Percentiles rank a stretch among this genome's conserved stretches.
Conservation (phyloP, 768 basidiomycete genomes). For the Scleroderma citrinum region DNA sequence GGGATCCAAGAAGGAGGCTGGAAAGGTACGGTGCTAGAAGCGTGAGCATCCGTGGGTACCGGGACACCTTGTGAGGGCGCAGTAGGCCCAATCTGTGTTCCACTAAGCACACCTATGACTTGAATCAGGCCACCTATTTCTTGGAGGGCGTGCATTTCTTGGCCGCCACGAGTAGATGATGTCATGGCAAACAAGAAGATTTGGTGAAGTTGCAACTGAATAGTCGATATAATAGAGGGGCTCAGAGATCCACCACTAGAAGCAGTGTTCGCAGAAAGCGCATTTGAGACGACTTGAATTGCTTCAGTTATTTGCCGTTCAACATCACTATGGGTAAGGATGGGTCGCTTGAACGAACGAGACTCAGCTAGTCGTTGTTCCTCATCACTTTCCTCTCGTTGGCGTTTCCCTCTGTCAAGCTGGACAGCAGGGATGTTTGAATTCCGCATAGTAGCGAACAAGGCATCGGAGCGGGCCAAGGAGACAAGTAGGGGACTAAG, state of each 20-base stretch:
- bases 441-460: constrained; percentile 61
- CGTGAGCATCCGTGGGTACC: constrained; percentile 12
- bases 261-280: constrained; percentile 35
- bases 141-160: constrained; percentile 53
- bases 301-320: constrained; percentile 56
- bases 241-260: constrained; percentile 41
- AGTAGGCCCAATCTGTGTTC: constrained; percentile 56
- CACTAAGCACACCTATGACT: constrained; percentile 74
- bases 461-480: constrained; percentile 56
- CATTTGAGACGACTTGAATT: constrained; percentile 47
- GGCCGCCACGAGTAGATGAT: constrained; percentile 49
- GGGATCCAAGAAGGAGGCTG: constrained; percentile 27
- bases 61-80: constrained; percentile 30
- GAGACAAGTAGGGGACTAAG: constrained; percentile 59
- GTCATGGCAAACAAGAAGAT: constrained; percentile 76
- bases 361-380: constrained; percentile 22
- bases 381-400: constrained; percentile 49
- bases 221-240: constrained; percentile 57
- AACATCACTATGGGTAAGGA: constrained; percentile 40
- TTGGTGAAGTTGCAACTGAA: constrained; percentile 69
- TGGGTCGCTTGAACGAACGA: constrained; percentile 40
- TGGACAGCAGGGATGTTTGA: constrained; percentile 58
- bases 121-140: constrained; percentile 80
- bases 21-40: constrained; percentile 29
- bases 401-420: constrained; percentile 71